phyloP scores from a whole-genome alignment of 805 yeast genomes.

The Zygotorulaspora florentina region DNA sequence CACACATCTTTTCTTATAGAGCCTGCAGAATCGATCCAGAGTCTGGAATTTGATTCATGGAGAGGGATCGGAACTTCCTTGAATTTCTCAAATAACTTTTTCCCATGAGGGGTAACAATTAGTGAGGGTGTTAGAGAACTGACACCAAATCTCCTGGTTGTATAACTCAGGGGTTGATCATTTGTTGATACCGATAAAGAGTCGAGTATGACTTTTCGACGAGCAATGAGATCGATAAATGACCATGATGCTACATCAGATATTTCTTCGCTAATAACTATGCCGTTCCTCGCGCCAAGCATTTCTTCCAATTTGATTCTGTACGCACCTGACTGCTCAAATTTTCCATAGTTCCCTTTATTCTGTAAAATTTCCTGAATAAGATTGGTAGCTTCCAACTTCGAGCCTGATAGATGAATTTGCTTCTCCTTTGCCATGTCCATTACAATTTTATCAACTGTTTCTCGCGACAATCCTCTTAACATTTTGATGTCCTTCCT shows the following conservation, averaged over 20 bases:
- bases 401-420: conserved; percentile 46
- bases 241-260: conserved; percentile 61
- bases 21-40: conserved; percentile 72
- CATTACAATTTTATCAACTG: conserved; percentile 40
- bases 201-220: conserved; percentile 39
- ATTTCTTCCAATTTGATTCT: conserved; percentile 41
- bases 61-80: conserved; percentile 45
- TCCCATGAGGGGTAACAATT: conserved; percentile 41
- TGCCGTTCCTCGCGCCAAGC: conserved; percentile 47
- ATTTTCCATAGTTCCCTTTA: conserved; percentile 35
- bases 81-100: conserved; percentile 7
- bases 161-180: conserved; percentile 56
- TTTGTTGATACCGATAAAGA: conserved; percentile 54
- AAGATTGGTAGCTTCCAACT: conserved; percentile 25
- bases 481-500: conserved; percentile 31
- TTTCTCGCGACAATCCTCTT: conserved; percentile 48
- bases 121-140: conserved; percentile 59
- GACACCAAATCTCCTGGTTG: conserved; percentile 70
- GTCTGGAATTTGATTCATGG: conserved; percentile 56
- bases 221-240: conserved; percentile 51
- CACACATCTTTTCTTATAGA: conserved; percentile 56
- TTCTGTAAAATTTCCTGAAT: conserved; percentile 24
- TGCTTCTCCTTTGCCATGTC: conserved; percentile 51
- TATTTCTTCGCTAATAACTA: conserved; percentile 48
- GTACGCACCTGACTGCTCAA: conserved; percentile 46